Conservation (phyloP, 2,329 filamentous ascomycete genomes). For the Trichoderma sp. region DNA sequence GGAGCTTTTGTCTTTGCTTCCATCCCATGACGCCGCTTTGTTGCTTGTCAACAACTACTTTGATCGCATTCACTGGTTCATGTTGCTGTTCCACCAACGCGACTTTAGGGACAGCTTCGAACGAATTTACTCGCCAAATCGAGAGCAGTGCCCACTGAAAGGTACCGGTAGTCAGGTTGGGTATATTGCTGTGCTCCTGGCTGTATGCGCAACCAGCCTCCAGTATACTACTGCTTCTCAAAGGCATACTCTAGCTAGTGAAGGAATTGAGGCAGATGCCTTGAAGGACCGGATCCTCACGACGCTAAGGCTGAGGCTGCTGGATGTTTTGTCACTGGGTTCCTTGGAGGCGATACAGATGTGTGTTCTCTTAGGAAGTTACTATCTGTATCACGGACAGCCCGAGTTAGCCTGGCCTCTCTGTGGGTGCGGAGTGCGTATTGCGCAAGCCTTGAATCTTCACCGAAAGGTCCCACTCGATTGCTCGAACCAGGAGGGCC, state of each 20-base stretch:
- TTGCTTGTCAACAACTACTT: background rate
- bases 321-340: background rate
- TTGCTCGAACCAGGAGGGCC: background rate
- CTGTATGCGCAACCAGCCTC: background rate
- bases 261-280: background rate
- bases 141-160: background rate
- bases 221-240: background rate
- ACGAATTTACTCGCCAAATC: background rate
- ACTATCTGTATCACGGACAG: background rate
- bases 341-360: background rate
- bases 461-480: background rate
- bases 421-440: background rate
- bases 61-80: background rate
- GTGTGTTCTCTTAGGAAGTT: background rate
- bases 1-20: background rate
- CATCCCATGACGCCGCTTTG: background rate
- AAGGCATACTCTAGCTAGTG: background rate
- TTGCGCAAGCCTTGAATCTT: background rate
- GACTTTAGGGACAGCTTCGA: background rate
- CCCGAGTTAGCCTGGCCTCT: background rate
- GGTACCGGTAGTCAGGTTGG: background rate
- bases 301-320: background rate
- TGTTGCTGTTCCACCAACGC: background rate
- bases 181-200: background rate
- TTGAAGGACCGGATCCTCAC: background rate